A percentile compares a stretch with the other conserved stretches of the same genome.
Conservation (phyloP, 768 basidiomycete species). For the Lentinula sp. region DNA sequence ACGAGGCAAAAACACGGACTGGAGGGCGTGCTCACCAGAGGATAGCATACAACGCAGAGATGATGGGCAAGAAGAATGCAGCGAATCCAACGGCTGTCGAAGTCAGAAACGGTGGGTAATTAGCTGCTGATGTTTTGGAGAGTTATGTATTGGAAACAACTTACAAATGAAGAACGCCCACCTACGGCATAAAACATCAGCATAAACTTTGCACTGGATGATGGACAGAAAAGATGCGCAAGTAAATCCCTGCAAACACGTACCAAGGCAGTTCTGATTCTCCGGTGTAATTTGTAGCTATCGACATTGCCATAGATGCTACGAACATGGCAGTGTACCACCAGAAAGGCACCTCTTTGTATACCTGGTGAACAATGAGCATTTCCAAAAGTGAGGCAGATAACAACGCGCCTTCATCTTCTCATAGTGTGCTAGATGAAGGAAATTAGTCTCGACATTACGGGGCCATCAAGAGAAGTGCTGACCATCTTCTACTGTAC, state of each 20-base stretch:
- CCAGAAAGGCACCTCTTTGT: conserved; percentile 30
- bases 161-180: conserved; percentile 13
- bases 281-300: conserved; percentile 5
- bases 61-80: conserved; percentile 8
- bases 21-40: conserved; percentile 4
- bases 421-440: conserved; percentile 17
- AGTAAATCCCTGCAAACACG: background rate
- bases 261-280: conserved; percentile 6
- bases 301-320: background rate
- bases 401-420: conserved; percentile 28
- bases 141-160: background rate
- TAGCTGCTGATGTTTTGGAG: too few species aligned
- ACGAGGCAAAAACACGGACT: background rate
- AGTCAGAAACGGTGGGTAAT: too few species aligned
- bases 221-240: too few species aligned
- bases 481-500: conserved; percentile 6
- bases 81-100: conserved; percentile 11
- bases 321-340: conserved; percentile 25
- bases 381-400: background rate
- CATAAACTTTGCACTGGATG: too few species aligned
- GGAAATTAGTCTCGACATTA: background rate
- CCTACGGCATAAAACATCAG: background rate
- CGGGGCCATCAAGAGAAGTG: background rate
- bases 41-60: conserved; percentile 9
- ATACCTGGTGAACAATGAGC: background rate